Conservation (phyloP, 208 protist genomes). For the Leishmania guyanensis region DNA sequence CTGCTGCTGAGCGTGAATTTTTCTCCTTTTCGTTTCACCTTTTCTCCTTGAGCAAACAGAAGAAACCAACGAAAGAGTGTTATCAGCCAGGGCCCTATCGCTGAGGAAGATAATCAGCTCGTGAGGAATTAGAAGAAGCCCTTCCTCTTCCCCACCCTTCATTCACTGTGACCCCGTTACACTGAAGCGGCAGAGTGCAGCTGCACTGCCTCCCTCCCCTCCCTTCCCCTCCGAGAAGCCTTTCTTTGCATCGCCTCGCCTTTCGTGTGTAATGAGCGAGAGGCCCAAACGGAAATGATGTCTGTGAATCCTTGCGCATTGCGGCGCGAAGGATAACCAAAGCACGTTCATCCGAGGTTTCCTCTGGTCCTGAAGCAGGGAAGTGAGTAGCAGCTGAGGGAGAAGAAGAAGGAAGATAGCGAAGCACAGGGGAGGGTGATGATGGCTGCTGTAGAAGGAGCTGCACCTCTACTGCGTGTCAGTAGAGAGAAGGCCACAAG, state of each 20-base stretch:
- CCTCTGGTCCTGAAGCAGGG: background rate
- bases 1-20: background rate
- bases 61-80: slow-evolving; percentile 1
- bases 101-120: background rate
- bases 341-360: background rate
- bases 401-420: background rate
- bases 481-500: background rate
- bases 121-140: background rate
- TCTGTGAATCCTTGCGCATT: background rate
- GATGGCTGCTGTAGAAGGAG: background rate
- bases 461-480: background rate
- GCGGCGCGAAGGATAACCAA: too few species aligned
- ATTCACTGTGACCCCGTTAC: background rate
- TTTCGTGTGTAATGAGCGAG: background rate
- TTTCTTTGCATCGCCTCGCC: background rate
- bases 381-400: background rate
- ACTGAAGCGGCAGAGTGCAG: background rate
- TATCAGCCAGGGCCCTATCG: slow-evolving; percentile 1
- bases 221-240: background rate
- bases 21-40: slow-evolving; percentile 15
- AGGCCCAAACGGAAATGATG: background rate
- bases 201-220: background rate
- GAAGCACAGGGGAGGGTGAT: background rate
- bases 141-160: background rate
- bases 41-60: slow-evolving; percentile 20